phyloP scores from a whole-genome alignment of 495 filamentous ascomycete species.

The Chaetomidium leptoderma region DNA sequence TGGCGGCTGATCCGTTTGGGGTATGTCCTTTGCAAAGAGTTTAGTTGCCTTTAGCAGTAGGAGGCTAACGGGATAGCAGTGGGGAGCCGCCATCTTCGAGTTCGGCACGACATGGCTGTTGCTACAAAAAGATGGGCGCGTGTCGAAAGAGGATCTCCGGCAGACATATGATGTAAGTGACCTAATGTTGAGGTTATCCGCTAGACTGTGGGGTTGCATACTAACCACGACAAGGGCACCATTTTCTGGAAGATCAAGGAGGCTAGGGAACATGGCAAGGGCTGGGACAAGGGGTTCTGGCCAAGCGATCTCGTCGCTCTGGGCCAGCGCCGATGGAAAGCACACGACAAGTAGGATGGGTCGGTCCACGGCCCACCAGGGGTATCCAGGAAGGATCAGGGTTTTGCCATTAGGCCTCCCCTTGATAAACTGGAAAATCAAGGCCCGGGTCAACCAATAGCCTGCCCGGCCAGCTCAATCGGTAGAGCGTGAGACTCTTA shows the following conservation, averaged over 20 bases:
- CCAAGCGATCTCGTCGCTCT: constrained; percentile 6
- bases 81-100: constrained; percentile 40
- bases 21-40: too few relatives aligned
- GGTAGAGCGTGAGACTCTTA: constrained; percentile 83
- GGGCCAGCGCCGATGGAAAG: neutral
- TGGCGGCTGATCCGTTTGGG: constrained; percentile 27
- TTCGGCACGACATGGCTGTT: constrained; percentile 46
- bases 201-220: fast-evolving
- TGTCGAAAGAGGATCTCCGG: constrained; percentile 47
- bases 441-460: neutral
- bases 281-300: constrained; percentile 31
- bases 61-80: constrained; percentile 10
- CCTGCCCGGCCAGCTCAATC: constrained; percentile 65
- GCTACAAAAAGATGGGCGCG: constrained; percentile 42
- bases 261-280: constrained; percentile 19
- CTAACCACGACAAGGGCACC: constrained; percentile 18
- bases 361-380: too few relatives aligned
- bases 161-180: constrained; percentile 41
- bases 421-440: neutral
- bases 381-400: too few relatives aligned
- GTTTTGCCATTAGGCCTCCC: neutral
- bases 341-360: neutral
- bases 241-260: constrained; percentile 35
- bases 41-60: too few relatives aligned
- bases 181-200: too few relatives aligned